Evolutionary conservation across 139 green algal species (phyloP).

Genomic region (Parachlorella kessleri): DNA sequence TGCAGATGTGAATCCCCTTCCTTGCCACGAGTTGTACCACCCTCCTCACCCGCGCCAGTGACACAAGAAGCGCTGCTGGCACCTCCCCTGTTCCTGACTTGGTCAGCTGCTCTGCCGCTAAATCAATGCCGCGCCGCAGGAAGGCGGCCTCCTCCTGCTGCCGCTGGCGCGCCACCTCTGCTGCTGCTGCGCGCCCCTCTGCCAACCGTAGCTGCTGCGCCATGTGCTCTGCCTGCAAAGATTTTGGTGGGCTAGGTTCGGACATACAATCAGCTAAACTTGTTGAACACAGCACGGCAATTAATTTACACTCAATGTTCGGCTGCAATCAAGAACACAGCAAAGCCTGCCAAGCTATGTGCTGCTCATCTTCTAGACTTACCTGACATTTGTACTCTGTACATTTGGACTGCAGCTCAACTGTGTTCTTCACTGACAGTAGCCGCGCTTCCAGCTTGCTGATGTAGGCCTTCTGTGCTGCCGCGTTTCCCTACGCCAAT

Average conservation of each 20-base stretch:
- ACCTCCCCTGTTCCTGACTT: constrained; percentile 22
- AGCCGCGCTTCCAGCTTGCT: constrained; percentile 54
- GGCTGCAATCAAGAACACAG: too few species aligned
- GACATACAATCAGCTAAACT: too few species aligned
- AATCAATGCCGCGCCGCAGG: constrained; percentile 34
- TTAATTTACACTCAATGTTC: too few species aligned
- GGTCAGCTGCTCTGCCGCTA: constrained; percentile 48
- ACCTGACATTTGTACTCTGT: not conserved
- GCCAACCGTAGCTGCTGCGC: not conserved
- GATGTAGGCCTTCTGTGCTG: constrained; percentile 46
- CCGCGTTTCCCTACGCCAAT: not conserved
- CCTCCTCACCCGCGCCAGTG: constrained; percentile 31
- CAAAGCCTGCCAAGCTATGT: too few species aligned
- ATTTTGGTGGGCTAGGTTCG: too few species aligned
- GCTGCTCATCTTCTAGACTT: too few species aligned
- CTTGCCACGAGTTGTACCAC: too few species aligned
- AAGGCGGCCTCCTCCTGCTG: not conserved
- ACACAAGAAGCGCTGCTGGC: constrained; percentile 22
- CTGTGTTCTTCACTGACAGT: constrained; percentile 18
- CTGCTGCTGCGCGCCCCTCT: not conserved
- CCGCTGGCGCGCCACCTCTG: not conserved
- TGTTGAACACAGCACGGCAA: too few species aligned
- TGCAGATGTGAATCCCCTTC: too few species aligned
- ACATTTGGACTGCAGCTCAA: constrained; percentile 33
- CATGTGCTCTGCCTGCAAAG: not conserved